Percentiles rank a stretch among this genome's conserved stretches.
Conservation (phyloP, 1,139 yeast genomes). For the Tardiomyces depauwii region DNA sequence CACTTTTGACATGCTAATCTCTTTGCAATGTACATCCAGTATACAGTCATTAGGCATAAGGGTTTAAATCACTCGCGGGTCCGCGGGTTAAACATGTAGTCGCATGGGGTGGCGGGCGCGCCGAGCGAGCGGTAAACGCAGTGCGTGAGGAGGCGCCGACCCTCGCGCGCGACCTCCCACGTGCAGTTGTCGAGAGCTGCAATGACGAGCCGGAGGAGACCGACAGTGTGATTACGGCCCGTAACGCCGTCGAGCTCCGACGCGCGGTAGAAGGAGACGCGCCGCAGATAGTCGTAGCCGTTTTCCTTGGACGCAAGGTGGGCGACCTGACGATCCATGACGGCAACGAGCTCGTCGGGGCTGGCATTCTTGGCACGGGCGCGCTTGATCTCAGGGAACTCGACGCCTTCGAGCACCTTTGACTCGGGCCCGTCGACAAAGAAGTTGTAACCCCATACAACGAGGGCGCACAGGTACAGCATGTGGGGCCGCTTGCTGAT, state of each 20-base stretch:
- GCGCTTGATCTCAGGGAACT: not conserved
- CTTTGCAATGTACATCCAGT: not conserved
- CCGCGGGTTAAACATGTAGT: constrained; percentile 1
- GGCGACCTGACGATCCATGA: constrained; percentile 10
- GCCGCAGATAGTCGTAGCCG: constrained; percentile 16
- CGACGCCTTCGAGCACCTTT: not conserved
- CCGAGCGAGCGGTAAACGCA: constrained; percentile 25
- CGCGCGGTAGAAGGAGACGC: constrained; percentile 13
- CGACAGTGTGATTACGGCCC: constrained; percentile 20
- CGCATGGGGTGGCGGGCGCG: constrained; percentile 2
- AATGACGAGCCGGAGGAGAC: constrained; percentile 21
- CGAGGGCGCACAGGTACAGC: constrained; percentile 39
- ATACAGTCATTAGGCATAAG: not conserved
- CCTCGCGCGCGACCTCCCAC: constrained; percentile 24
- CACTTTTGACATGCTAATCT: too few relatives aligned
- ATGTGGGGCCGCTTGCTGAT: constrained; percentile 46
- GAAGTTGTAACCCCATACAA: constrained; percentile 50
- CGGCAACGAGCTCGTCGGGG: not conserved
- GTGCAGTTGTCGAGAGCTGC: constrained; percentile 16
- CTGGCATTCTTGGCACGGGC: not conserved
- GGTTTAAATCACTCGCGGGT: not conserved
- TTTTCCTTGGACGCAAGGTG: constrained; percentile 12
- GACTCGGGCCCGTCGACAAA: constrained; percentile 45
- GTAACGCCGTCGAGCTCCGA: constrained; percentile 12
- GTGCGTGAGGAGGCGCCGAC: constrained; percentile 19